Evolutionary conservation across 768 basidiomycete species (phyloP).

Genomic region (Suillus subalutaceus): DNA sequence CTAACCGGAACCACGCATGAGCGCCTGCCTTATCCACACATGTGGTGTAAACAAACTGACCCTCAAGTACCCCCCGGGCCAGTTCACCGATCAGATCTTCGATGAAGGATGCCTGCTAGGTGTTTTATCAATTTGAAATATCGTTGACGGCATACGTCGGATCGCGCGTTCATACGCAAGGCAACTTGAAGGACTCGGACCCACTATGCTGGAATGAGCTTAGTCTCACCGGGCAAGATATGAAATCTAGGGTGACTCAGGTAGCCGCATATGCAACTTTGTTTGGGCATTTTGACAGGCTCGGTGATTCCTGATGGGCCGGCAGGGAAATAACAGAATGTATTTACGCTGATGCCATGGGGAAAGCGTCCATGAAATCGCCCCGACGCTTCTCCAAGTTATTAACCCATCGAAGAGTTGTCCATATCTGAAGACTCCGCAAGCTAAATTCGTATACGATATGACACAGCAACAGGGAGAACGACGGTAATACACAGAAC

Average conservation of each 20-base stretch:
- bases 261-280: not conserved
- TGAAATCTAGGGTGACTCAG: constrained; percentile 1
- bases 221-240: not conserved
- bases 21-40: not conserved
- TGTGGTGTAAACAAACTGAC: not conserved
- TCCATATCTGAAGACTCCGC: not conserved
- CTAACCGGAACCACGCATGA: not conserved
- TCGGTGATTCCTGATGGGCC: not conserved
- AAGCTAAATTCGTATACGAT: constrained; percentile 29
- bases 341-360: not conserved
- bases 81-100: constrained; percentile 4
- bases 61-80: not conserved
- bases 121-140: not conserved
- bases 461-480: constrained; percentile 11
- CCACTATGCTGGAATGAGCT: not conserved
- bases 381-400: not conserved
- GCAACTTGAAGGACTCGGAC: not conserved
- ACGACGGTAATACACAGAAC: constrained; percentile 7
- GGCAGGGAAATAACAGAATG: not conserved
- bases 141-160: not conserved
- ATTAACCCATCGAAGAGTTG: not conserved
- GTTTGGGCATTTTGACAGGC: not conserved
- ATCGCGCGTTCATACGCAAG: not conserved
- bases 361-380: not conserved
- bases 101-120: not conserved